Base-by-base conservation (phyloP, 2,329 filamentous ascomycete species). In the Colletotrichum sp. region DNA sequence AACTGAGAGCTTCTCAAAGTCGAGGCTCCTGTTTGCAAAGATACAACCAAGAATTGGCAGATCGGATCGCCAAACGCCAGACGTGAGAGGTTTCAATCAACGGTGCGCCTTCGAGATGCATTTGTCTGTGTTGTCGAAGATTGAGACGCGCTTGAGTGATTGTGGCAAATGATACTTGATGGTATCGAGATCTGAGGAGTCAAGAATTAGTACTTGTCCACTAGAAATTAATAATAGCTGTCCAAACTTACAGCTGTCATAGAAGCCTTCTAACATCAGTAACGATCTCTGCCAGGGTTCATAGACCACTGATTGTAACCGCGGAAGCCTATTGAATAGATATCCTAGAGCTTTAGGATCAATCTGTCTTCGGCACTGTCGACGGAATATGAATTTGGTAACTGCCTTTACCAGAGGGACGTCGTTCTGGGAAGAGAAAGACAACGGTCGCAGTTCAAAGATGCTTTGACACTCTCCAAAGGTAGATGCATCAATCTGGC, bases 251-350 rank as follows among this genome's bases (percentile, higher is more conserved):
- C 62, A 75, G 80, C 18, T 67, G 74, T 81, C 80, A 63, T 78
- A 49, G 52, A 18, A 59, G 3, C 39, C 71, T 66, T 76, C 68
- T 68, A 76, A 15, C 26, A 26, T 6, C 24, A 34, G 13, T 18
- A 80, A 16, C 78, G 78, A 76, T 79, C 71, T 79, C 79, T 79
- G 62, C 84, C 83, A 86, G 15, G 82, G 82, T 78, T 86, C 84
- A 66, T 82, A 84, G 66, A 77, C 72, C 16, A 84, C 69, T 64
- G 79, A 77, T 55, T 85, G 79, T 59, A 86, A 76, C 68, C 80
- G 65, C 69, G 34, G 28, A 65, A 86, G 76, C 8, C 59, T 81
- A 9, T 52, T 18, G 8, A 83, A 66, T 63, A 86, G 15, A 10
- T 65, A 16, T 8, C 32, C 16, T 8, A 84, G 64, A 55, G n/a